These are phyloP conservation scores for Arabis hirsuta DNA, from an alignment of 345 rosid genomes.

Conservation along the genomic window DNA sequence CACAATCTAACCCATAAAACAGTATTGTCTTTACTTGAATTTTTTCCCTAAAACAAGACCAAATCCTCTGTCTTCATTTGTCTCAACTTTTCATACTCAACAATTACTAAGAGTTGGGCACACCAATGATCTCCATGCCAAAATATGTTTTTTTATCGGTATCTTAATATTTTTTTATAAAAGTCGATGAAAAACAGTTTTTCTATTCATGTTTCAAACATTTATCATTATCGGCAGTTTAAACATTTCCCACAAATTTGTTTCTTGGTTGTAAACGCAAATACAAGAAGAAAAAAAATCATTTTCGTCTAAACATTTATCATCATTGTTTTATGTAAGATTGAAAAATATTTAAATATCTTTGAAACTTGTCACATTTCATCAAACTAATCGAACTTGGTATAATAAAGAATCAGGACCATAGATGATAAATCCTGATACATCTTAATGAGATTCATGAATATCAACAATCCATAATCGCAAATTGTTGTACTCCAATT, in stretches of 20 bases:
- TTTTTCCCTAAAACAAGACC: slow-evolving; percentile 4
- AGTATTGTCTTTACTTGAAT: slow-evolving; percentile 21
- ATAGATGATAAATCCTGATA: background rate
- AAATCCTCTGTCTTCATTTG: slow-evolving; percentile 29
- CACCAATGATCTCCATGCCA: slow-evolving; percentile 15
- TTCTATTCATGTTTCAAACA: too few relatives aligned
- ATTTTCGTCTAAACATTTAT: background rate
- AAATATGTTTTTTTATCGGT: background rate
- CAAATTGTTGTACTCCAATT: slow-evolving; percentile 30
- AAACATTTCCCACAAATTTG: background rate
- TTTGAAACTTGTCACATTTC: background rate
- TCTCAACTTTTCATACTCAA: slow-evolving; percentile 14
- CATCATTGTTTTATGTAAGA: background rate
- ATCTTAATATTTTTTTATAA: background rate
- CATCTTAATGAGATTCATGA: background rate
- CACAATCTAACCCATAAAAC: slow-evolving; percentile 30
- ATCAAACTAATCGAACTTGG: background rate
- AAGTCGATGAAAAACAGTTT: background rate
- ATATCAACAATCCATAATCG: slow-evolving; percentile 3
- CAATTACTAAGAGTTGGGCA: slow-evolving; percentile 37
- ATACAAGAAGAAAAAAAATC: background rate
- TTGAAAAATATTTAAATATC: background rate
- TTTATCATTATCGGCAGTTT: background rate
- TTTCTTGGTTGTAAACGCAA: background rate
- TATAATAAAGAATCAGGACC: slow-evolving; percentile 9